These are phyloP conservation scores for Polytolypa hystricis DNA, from an alignment of 2,329 filamentous ascomycete genomes.

Conservation along the genomic window DNA sequence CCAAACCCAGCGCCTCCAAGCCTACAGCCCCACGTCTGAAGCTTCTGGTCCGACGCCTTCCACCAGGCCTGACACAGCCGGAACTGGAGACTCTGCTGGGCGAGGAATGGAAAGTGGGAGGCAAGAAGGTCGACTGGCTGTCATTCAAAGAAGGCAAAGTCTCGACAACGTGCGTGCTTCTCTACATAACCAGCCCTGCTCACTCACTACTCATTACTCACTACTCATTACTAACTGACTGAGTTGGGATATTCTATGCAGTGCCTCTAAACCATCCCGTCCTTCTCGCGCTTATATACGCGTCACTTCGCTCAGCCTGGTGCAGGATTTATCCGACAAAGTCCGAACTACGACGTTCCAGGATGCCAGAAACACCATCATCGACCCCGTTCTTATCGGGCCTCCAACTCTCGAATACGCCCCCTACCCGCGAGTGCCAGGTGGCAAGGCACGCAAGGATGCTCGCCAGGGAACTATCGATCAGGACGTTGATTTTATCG, in stretches of 20 bases:
- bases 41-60: constrained; percentile 70
- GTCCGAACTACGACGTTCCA: constrained; percentile 63
- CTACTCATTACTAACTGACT: background rate
- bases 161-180: constrained; percentile 62
- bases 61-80: constrained; percentile 68
- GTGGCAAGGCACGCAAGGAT: constrained; percentile 63
- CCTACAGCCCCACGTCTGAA: constrained; percentile 58
- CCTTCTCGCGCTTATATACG: constrained; percentile 76
- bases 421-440: constrained; percentile 71
- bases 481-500: constrained; percentile 90
- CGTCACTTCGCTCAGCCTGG: constrained; percentile 58
- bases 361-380: constrained; percentile 68
- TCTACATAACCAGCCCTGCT: background rate
- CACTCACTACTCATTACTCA: background rate
- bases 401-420: constrained; percentile 73
- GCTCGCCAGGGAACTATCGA: constrained; percentile 88
- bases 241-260: constrained; percentile 26
- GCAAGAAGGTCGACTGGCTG: constrained; percentile 76
- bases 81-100: constrained; percentile 68
- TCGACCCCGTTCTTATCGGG: constrained; percentile 60
- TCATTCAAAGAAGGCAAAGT: constrained; percentile 64
- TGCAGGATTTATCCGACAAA: constrained; percentile 55
- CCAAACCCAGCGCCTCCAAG: constrained; percentile 31
- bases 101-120: constrained; percentile 68
- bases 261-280: constrained; percentile 71